These are phyloP conservation scores for Fistulifera pelliculosa DNA, from an alignment of 108 stramenopile species.

Conservation along the genomic window DNA sequence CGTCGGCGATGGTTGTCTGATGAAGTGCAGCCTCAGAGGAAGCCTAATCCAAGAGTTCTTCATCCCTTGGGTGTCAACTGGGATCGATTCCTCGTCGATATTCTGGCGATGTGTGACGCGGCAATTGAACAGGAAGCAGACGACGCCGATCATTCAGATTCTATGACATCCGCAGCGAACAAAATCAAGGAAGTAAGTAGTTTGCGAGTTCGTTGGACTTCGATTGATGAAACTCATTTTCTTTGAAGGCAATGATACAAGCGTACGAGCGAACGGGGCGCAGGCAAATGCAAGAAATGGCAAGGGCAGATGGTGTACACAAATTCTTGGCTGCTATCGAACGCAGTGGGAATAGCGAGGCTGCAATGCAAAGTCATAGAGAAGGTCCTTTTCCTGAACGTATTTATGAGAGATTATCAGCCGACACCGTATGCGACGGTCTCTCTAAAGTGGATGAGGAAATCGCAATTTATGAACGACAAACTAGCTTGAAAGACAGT, in stretches of 20 bases:
- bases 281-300: constrained; percentile 50
- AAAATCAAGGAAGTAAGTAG: neutral
- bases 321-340: constrained; percentile 37
- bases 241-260: constrained; percentile 45
- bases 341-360: constrained; percentile 45
- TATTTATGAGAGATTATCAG: constrained; percentile 53
- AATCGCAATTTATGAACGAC: constrained; percentile 65
- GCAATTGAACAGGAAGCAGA: constrained; percentile 39
- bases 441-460: constrained; percentile 69
- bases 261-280: constrained; percentile 49
- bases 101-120: constrained; percentile 62
- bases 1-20: neutral
- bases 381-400: constrained; percentile 68
- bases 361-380: constrained; percentile 63
- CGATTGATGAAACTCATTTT: too few species aligned
- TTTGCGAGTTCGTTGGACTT: too few species aligned
- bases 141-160: constrained; percentile 11
- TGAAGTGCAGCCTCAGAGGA: neutral
- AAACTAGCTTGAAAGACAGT: constrained; percentile 58
- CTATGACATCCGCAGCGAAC: constrained; percentile 9
- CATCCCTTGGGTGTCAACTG: constrained; percentile 64
- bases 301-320: constrained; percentile 41
- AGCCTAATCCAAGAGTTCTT: constrained; percentile 17
- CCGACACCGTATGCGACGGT: constrained; percentile 68
- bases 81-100: constrained; percentile 57